Base-by-base conservation (phyloP, 1,284 basidiomycete species). In the Melampsora americana region DNA sequence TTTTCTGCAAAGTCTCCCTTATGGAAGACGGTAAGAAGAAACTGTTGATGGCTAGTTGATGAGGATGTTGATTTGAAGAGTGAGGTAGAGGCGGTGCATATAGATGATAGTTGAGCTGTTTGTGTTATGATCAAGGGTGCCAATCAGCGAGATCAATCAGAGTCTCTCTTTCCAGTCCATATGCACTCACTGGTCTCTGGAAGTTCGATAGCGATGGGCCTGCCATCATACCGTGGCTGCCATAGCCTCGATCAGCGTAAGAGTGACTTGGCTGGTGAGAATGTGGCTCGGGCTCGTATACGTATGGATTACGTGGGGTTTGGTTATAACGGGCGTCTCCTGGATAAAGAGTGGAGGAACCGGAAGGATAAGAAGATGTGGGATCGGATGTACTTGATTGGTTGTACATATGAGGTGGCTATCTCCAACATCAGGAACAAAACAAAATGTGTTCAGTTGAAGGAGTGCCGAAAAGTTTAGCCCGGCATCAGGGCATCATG, bases 91-190 rank as follows among this genome's bases (percentile, higher is more conserved):
- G 85, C 0, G 86, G 84, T 2, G 92, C 90, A 84, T 97, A 98
- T 39, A 97, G 87, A 80, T 97, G 93, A 82, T 98, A 93, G 81
- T 96, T 89, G 66, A 96, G 87, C 90, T 93, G 81, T 12, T 66
- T 77, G 26, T 46, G 32, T 2, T 62, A 20, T 62, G 16, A 32
- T 61, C 5, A 30, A 62, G 61, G 32, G 32, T 23, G 20, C 14
- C 18, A 20, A 59, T 23, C n/a, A 59, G 53, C 23, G 53, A 28
- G 6, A 28, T 12, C 7, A 56, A 18, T n/a, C 26, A 56, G 53
- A 12, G 28, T 9, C 16, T 23, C 28, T 14, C 5, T 23, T 23
- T 59, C 53, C 1, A 59, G 5, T 23, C 42, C 42, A 42, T 2
- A 20, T 6, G 53, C n/a, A 68, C 73, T 62, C 39, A 76, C 73